Conservation (phyloP, 306 rosid genomes). For the Prunus persica region DNA sequence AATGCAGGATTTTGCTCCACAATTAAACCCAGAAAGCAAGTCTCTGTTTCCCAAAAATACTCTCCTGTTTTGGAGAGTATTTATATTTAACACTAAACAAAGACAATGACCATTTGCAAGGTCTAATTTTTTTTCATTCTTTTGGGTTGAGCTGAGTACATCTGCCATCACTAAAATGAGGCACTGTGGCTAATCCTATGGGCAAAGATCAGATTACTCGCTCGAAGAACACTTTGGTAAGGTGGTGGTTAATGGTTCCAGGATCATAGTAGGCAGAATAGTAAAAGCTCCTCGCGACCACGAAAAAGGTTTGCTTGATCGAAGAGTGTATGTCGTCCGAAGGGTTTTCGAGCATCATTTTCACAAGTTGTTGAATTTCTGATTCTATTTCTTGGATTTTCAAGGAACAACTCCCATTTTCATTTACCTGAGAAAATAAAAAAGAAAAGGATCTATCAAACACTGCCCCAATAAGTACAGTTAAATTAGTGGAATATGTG, state of each 20-base stretch:
- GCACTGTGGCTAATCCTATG: background rate
- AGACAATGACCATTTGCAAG: background rate
- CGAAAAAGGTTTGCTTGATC: constrained; percentile 66
- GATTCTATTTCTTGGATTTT: constrained; percentile 46
- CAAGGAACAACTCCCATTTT: constrained; percentile 18
- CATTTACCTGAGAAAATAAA: constrained; percentile 31
- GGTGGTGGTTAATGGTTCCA: constrained; percentile 61
- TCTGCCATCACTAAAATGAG: background rate
- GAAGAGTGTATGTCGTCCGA: constrained; percentile 39
- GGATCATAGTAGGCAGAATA: constrained; percentile 64
- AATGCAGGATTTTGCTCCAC: background rate
- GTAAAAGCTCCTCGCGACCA: constrained; percentile 61
- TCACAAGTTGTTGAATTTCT: constrained; percentile 66
- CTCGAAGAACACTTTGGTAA: constrained; percentile 77
- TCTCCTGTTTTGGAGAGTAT: background rate
- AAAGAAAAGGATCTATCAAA: background rate
- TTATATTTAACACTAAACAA: background rate
- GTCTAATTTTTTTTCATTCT: background rate
- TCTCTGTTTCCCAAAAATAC: background rate
- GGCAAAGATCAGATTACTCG: constrained; percentile 41
- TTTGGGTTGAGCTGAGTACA: background rate
- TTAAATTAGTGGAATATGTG: background rate
- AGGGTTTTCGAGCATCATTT: constrained; percentile 55
- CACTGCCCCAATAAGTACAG: background rate
- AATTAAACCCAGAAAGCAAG: background rate